A percentile compares a stretch with the other conserved stretches of the same genome.
phyloP scores from a whole-genome alignment of 352 stramenopile species.

The Phytophthora uliginosa region DNA sequence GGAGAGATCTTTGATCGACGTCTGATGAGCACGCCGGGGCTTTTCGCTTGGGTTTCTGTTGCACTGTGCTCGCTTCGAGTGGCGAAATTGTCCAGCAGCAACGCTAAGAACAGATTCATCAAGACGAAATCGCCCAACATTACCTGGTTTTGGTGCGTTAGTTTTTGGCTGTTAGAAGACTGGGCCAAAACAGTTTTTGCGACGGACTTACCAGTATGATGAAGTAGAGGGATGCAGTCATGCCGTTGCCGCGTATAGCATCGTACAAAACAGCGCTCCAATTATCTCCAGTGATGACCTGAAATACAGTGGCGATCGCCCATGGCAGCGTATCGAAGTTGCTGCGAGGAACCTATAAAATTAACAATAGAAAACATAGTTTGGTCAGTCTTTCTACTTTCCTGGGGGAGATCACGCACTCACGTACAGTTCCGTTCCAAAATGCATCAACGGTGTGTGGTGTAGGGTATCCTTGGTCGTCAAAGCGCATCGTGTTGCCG shows the following conservation, averaged over 20 bases:
- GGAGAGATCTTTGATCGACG: constrained; percentile 46
- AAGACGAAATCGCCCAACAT: constrained; percentile 92
- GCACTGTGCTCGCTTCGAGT: neutral
- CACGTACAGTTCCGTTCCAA: constrained; percentile 56
- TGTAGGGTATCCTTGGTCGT: neutral
- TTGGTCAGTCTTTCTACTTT: no score
- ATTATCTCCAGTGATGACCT: constrained; percentile 95
- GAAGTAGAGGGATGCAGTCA: constrained; percentile 77
- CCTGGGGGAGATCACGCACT: no score
- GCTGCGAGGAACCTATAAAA: constrained; percentile 52
- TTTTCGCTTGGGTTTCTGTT: neutral
- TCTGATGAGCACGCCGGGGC: neutral
- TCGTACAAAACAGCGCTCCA: constrained; percentile 96
- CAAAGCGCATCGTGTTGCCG: neutral
- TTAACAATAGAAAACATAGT: no score
- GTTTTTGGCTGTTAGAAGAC: neutral
- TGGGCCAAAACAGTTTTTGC: neutral
- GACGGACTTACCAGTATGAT: constrained; percentile 62
- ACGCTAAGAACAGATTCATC: constrained; percentile 95
- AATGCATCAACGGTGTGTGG: constrained; percentile 45
- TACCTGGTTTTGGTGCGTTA: constrained; percentile 44
- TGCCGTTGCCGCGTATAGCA: constrained; percentile 74
- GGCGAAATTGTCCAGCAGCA: constrained; percentile 72
- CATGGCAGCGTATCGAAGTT: constrained; percentile 91
- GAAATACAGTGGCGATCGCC: constrained; percentile 87